A percentile compares a stretch with the other conserved stretches of the same genome.
Conservation (phyloP, 345 rosid genomes). For the Theobroma cacao region DNA sequence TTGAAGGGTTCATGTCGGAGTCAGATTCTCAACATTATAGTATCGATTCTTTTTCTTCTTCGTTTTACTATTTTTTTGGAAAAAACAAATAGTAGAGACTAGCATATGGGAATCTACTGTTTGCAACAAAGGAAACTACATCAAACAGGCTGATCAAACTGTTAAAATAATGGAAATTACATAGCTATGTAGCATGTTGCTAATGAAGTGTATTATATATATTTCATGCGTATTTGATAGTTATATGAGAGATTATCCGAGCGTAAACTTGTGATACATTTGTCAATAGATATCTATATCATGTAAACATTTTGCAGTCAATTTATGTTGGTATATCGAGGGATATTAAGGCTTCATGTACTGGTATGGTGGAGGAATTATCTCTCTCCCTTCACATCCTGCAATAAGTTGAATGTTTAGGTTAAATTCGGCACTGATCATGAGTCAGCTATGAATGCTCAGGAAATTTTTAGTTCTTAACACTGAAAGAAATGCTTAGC, state of each 20-base stretch:
- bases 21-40: neutral
- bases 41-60: neutral
- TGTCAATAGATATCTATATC: neutral
- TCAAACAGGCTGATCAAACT: too few relatives aligned
- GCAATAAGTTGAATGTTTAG: slow-evolving; percentile 5
- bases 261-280: neutral
- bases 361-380: slow-evolving; percentile 43
- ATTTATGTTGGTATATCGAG: neutral
- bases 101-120: too few relatives aligned
- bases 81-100: too few relatives aligned
- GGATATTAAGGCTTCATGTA: slow-evolving; percentile 32
- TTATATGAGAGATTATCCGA: too few relatives aligned
- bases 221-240: too few relatives aligned
- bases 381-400: slow-evolving; percentile 31
- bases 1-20: neutral
- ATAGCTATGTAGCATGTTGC: too few relatives aligned
- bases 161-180: too few relatives aligned
- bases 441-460: too few relatives aligned
- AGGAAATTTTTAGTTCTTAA: neutral
- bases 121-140: neutral
- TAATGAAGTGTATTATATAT: too few relatives aligned
- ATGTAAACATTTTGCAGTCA: neutral
- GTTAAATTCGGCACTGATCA: neutral
- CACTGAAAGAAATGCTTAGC: neutral
- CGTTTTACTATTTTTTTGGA: neutral